Conservation (phyloP, 163 green algal species). For the Trebouxiophyceae sp. region DNA sequence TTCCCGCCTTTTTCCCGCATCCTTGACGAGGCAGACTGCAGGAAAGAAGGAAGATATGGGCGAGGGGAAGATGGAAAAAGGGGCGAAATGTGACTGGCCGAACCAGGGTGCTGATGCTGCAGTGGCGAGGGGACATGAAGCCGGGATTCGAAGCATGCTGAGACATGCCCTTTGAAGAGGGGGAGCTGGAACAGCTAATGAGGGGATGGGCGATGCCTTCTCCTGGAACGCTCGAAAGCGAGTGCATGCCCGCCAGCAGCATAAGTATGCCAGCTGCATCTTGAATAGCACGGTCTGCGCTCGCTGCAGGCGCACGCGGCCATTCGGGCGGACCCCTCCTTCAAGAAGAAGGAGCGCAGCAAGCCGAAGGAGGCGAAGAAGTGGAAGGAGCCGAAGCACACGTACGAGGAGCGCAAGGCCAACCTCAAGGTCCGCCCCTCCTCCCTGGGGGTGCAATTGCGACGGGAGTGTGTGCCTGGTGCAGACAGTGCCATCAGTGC, state of each 20-base stretch:
- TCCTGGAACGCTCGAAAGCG: too few relatives aligned
- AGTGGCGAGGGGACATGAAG: background rate
- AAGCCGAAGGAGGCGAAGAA: conserved; percentile 61
- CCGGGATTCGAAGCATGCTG: background rate
- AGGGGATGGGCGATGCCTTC: too few relatives aligned
- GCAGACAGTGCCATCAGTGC: too few relatives aligned
- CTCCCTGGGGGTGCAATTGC: too few relatives aligned
- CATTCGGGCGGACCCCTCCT: conserved; percentile 83
- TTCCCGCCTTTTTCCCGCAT: background rate
- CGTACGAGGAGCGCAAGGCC: conserved; percentile 94
- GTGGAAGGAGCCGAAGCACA: conserved; percentile 84
- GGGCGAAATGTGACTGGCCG: background rate
- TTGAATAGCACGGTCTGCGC: too few relatives aligned
- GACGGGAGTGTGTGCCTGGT: too few relatives aligned
- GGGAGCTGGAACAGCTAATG: too few relatives aligned
- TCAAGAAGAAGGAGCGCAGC: conserved; percentile 60
- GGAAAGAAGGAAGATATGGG: background rate
- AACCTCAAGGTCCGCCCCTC: conserved; percentile 68
- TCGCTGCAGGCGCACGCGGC: conserved; percentile 70
- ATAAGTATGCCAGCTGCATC: too few relatives aligned
- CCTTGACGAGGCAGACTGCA: background rate
- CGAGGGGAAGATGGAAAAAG: background rate
- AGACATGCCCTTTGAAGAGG: too few relatives aligned
- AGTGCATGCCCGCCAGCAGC: too few relatives aligned
- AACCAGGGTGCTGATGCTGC: background rate